phyloP scores from a whole-genome alignment of 345 rosid genomes.

The Mercurialis annua region DNA sequence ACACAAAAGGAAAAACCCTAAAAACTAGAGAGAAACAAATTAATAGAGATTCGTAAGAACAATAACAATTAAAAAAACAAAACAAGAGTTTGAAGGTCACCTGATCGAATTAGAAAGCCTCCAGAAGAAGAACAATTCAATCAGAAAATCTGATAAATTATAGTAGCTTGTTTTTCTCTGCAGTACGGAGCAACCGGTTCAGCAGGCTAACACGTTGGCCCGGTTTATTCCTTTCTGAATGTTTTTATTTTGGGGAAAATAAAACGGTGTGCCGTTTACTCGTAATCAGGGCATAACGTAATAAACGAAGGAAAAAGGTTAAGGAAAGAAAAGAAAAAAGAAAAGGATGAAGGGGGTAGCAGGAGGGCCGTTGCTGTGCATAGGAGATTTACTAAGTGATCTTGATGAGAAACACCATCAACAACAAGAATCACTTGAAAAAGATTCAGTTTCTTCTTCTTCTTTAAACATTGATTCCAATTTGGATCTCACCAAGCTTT shows the following conservation, averaged over 20 bases:
- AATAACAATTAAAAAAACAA: neutral
- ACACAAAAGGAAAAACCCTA: conserved; percentile 8
- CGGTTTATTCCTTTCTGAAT: neutral
- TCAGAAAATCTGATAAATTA: neutral
- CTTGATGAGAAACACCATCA: conserved; percentile 3
- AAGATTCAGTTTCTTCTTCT: conserved; percentile 1
- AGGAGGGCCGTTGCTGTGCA: conserved; percentile 13
- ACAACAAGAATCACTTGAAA: neutral
- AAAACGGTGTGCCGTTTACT: neutral
- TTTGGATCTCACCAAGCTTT: conserved; percentile 30
- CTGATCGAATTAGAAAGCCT: neutral
- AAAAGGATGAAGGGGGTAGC: conserved; percentile 62
- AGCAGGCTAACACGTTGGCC: neutral
- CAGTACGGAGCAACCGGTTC: neutral
- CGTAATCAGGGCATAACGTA: neutral
- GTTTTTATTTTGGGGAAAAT: neutral
- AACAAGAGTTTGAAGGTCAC: conserved; percentile 2
- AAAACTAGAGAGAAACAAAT: neutral
- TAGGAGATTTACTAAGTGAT: conserved; percentile 12
- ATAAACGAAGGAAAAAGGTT: neutral
- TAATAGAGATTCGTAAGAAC: neutral
- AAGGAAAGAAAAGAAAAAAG: neutral
- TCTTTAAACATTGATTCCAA: neutral
- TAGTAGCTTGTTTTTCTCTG: neutral
- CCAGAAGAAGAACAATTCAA: neutral